A percentile compares a stretch with the other conserved stretches of the same genome.
These are phyloP conservation scores for Magnolia officinalis DNA, from an alignment of 164 flowering plant species.

Conservation along the genomic window DNA sequence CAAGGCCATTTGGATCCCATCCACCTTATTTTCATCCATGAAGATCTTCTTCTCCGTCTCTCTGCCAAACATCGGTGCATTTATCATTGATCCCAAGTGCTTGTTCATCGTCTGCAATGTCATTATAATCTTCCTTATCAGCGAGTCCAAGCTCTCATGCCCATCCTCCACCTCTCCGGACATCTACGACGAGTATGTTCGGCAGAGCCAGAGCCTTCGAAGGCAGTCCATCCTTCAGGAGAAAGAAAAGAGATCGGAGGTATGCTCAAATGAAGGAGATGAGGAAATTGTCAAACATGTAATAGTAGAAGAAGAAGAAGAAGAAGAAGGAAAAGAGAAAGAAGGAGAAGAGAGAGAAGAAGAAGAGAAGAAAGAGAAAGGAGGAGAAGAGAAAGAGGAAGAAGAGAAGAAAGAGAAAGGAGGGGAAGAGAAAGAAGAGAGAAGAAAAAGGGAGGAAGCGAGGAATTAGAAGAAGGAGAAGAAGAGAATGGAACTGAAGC, in stretches of 20 bases:
- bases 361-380: conserved; percentile 9
- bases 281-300: neutral
- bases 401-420: neutral
- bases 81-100: conserved; percentile 36
- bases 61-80: conserved; percentile 31
- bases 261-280: conserved; percentile 3
- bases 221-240: conserved; percentile 10
- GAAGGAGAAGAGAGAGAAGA: conserved; percentile 2
- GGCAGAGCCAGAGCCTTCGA: conserved; percentile 13
- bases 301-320: conserved; percentile 3
- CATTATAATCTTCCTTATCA: conserved; percentile 47
- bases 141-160: conserved; percentile 48
- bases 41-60: conserved; percentile 27
- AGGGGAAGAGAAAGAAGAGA: neutral
- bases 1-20: conserved; percentile 27
- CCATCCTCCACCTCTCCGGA: conserved; percentile 27
- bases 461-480: conserved; percentile 17
- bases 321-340: conserved; percentile 8
- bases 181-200: conserved; percentile 37
- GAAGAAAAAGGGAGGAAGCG: conserved; percentile 4
- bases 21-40: conserved; percentile 29
- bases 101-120: conserved; percentile 55
- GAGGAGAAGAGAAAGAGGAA: conserved; percentile 5
- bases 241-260: conserved; percentile 12
- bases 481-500: conserved; percentile 26